Evolutionary conservation across 495 filamentous ascomycete genomes (phyloP).

Genomic region (Xylaria nigripes): DNA sequence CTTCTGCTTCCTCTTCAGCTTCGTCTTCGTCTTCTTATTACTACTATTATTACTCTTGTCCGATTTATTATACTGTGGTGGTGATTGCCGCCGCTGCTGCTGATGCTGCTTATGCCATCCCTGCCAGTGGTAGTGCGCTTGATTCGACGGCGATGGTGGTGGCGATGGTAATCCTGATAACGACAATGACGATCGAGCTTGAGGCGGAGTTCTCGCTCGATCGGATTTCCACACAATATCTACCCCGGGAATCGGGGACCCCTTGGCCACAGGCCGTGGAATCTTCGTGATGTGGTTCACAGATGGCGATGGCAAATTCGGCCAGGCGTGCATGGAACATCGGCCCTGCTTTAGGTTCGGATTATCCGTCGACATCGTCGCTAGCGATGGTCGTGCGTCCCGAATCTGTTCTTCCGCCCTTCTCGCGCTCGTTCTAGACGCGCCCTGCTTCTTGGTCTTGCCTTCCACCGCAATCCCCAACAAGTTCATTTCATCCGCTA

Average conservation of each 20-base stretch:
- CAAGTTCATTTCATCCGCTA: not conserved
- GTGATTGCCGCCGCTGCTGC: no score
- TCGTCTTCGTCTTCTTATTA: not conserved
- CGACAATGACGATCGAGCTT: not conserved
- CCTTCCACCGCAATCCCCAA: not conserved
- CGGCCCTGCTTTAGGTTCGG: not conserved
- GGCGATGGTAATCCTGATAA: not conserved
- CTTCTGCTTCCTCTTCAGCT: no score
- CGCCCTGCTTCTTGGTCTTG: not conserved
- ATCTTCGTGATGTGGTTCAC: constrained; percentile 1
- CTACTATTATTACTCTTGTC: no score
- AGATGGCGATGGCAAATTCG: not conserved
- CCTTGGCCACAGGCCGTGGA: not conserved
- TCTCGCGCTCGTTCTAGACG: not conserved
- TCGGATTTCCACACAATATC: not conserved
- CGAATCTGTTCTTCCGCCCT: not conserved
- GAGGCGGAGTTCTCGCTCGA: not conserved
- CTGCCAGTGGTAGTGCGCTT: no score
- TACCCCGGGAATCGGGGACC: not conserved
- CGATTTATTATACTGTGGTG: no score
- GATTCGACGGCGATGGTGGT: not conserved
- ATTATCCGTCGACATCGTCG: not conserved
- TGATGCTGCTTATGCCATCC: not conserved
- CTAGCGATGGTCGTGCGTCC: not conserved
- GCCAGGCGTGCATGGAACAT: no score